Conservation (phyloP, 73 alveolate species). For the Paramecium bursaria region DNA sequence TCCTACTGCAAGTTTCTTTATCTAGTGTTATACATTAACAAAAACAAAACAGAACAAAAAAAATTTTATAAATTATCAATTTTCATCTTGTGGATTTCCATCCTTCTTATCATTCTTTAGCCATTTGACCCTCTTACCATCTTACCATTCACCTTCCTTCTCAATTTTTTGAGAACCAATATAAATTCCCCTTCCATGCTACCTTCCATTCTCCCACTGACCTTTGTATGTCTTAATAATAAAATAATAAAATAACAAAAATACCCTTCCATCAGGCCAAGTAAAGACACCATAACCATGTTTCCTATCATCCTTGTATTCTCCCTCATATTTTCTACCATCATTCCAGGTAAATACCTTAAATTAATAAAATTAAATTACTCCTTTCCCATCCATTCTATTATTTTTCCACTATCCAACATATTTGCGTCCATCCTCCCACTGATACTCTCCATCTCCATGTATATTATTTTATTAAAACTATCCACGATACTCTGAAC, state of each 20-base stretch:
- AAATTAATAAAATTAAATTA: not conserved
- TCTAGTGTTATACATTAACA: too few relatives aligned
- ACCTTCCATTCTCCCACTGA: slow-evolving; percentile 64
- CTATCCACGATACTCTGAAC: slow-evolving; percentile 75
- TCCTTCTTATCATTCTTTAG: slow-evolving; percentile 20
- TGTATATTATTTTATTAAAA: slow-evolving; percentile 78
- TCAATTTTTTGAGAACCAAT: slow-evolving; percentile 61
- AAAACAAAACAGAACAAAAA: too few relatives aligned
- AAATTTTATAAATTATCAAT: too few relatives aligned
- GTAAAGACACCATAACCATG: slow-evolving; percentile 84
- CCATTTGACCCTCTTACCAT: slow-evolving; percentile 72
- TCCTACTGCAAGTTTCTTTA: too few relatives aligned
- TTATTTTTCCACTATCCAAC: slow-evolving; percentile 82
- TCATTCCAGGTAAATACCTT: slow-evolving; percentile 76
- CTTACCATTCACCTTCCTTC: slow-evolving; percentile 72
- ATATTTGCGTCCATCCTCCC: slow-evolving; percentile 84
- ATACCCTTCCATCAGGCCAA: slow-evolving; percentile 87
- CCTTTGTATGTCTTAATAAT: slow-evolving; percentile 69
- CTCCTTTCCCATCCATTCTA: slow-evolving; percentile 84
- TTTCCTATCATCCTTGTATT: slow-evolving; percentile 77
- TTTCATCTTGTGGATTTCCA: too few relatives aligned
- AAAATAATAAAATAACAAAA: not conserved
- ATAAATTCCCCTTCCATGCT: slow-evolving; percentile 65
- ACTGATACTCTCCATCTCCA: slow-evolving; percentile 79
- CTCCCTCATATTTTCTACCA: slow-evolving; percentile 81